Evolutionary conservation across 495 filamentous ascomycete genomes (phyloP), one percentile per base, ranked within the genome.

Genomic region (Collariella sp.): DNA sequence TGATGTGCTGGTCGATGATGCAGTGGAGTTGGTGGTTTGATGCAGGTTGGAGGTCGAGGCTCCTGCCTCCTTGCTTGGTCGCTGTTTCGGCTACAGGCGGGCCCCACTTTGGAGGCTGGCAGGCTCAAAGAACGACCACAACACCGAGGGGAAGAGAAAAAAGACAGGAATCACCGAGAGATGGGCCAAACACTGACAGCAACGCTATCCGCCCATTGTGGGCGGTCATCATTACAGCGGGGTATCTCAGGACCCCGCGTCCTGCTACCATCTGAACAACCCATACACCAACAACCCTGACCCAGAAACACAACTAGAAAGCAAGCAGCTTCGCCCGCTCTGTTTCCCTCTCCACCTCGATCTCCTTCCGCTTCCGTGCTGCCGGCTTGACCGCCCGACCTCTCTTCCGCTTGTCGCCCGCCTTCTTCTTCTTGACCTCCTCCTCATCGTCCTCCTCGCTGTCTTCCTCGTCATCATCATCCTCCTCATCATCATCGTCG

Each of bases 291-390:
- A 31, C 23, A 34, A n/a, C 43, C 13, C 34, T 31, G 26, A 31
- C 26, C 26, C 26, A 31, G 26, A 5, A 31, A 42, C 5, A 48
- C 39, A 33, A 52, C 52, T 74, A 76, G 49, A 75, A 76, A 18
- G 69, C 71, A 50, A 76, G 64, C 56, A 75, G 49, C 45, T 66
- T 67, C 52, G 61, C 42, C 63, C 64, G 59, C 35, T 72, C 70
- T 26, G 67, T 75, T 66, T 87, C 85, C 11, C 76, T 77, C 61
- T 88, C 84, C 55, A 85, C 84, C 70, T 89, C 86, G 55, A 87
- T 82, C 72, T 87, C 85, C 59, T 82, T 74, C 29, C 74, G 75
- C 73, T 88, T 88, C 75, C 83, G 78, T 33, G 83, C 76, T 67
- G 82, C 80, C 38, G 72, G 59, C 56, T 76, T 77, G 24, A 80